Conservation (phyloP, 768 basidiomycete genomes). For the Pulveroboletus sp. region DNA sequence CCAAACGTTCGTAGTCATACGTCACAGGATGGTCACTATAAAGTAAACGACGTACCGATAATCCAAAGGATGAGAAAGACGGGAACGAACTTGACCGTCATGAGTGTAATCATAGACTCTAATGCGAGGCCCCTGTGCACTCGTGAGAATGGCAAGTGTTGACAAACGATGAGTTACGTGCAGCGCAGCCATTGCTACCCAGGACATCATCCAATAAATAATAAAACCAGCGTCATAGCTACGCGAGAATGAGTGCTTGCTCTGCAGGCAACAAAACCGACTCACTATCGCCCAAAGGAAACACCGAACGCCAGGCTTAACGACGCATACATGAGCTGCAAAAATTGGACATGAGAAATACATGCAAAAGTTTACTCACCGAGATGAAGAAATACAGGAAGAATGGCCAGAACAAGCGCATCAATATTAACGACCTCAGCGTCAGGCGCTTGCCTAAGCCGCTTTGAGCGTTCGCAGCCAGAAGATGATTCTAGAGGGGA, state of each 20-base stretch:
- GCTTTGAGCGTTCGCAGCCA: conserved; percentile 33
- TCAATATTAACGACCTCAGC: conserved; percentile 35
- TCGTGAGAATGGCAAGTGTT: background rate
- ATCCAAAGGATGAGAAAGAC: conserved; percentile 66
- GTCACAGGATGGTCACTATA: background rate
- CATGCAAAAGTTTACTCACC: conserved; percentile 21
- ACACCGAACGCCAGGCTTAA: conserved; percentile 58
- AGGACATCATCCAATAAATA: conserved; percentile 67
- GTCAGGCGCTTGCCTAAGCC: conserved; percentile 39
- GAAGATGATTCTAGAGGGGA: conserved; percentile 28
- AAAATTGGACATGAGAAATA: background rate
- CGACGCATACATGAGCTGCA: conserved; percentile 54
- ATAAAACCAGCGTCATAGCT: conserved; percentile 55
- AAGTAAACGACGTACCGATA: conserved; percentile 39
- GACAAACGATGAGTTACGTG: conserved; percentile 24
- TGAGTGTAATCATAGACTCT: conserved; percentile 53
- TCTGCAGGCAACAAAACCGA: background rate
- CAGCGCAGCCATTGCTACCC: conserved; percentile 53
- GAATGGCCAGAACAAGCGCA: conserved; percentile 40
- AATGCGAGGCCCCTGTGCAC: conserved; percentile 53
- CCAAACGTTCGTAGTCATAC: background rate
- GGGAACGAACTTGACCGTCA: conserved; percentile 49
- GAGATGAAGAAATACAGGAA: conserved; percentile 41
- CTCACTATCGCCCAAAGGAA: conserved; percentile 47
- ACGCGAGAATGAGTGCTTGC: background rate